Evolutionary conservation across 2,329 filamentous ascomycete genomes (phyloP), one percentile per base, ranked within the genome.

Genomic region (Aureobasidium sp.): DNA sequence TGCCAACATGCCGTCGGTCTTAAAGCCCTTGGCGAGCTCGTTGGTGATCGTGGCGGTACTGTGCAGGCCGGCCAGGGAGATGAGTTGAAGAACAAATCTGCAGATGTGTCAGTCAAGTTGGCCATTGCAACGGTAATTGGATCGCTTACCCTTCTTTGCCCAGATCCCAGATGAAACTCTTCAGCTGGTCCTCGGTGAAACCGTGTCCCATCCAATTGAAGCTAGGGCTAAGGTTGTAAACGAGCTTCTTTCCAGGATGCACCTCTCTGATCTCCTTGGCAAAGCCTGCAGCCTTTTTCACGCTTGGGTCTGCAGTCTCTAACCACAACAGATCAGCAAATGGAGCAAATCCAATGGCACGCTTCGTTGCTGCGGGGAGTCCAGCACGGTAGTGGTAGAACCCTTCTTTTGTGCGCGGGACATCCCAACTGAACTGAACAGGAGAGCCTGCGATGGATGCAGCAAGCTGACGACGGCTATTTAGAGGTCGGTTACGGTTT

Each of bases 171-270:
- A 99, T 89, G 74, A 99, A 99, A 6, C 85, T 91, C 77, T 89
- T 91, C 61, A 99, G 82, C 6, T 88, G 87, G 64, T 85, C 86
- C 66, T 91, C 85, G 3, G 84, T 87, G 76, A 97, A 99, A 33
- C 93, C 94, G 72, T 97, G 92, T 12, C 86, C 86, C 85, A 95
- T 94, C 94, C 94, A 99, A 81, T 99, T 97, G 82, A 99, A 99
- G 9, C 90, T 96, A 0, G 94, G 94, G 5, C 88, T 92, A 1
- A 99, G 83, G 77, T 99, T 99, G 79, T 99, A 99, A 0, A 97
- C 93, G 27, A 99, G 83, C 39, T 90, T 89, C 82, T 97, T 97
- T 64, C 84, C 85, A 0, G 91, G 90, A 69, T 84, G 80, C 3
- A 77, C 79, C 0, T 78, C 76, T 60, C 89, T 85, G 64, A 99